Base-by-base conservation (phyloP, 345 rosid genomes). In the Hibiscus mutabilis region DNA sequence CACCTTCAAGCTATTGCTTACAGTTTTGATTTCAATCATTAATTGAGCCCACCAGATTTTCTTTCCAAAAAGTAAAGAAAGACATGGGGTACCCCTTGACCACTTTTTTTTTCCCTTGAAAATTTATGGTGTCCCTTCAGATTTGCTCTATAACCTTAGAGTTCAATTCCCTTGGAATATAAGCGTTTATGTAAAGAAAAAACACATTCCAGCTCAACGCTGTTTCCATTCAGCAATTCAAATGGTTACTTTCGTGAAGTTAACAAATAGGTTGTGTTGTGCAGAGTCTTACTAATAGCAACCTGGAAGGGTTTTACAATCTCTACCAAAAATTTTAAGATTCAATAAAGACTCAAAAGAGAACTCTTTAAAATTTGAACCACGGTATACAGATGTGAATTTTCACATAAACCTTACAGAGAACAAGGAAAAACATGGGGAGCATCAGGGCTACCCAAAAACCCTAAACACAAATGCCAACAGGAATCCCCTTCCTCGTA, bases 331-430 rank as follows among this genome's bases (percentile, higher is more conserved):
- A 51, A 5, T 51, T 16, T 51, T 5, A 16, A 51, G 21, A n/a
- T 35, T 63, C 62, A 69, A 15, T 21, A 61, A 35, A 35, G 9
- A 6, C 40, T 35, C 58, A 19, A 44, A 16, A 60, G 18, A 3
- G 21, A 60, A 2, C 64, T 29, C 44, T 60, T 56, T 33, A 5
- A 33, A 33, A 7, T 35, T 35, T 52, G 10, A 52, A n/a, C 29
- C 4, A 33, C 68, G 66, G 49, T 33, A 27, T 27, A 31, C 5
- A 51, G 9, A 33, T 42, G 13, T 68, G 27, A 40, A 27, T 46
- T 67, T 70, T 57, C 57, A 3, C 61, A n/a, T 12, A 76, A 66
- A 46, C 57, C 70, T 61, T 35, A 13, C n/a, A 70, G 25, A 49
- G 6, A 35, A 0, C 9, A 69, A 29, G 51, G 42, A 68, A 49